A percentile compares a stretch with the other conserved stretches of the same genome.
Conservation (phyloP, 768 basidiomycete genomes). For the Agaricus sinodeliciosus region DNA sequence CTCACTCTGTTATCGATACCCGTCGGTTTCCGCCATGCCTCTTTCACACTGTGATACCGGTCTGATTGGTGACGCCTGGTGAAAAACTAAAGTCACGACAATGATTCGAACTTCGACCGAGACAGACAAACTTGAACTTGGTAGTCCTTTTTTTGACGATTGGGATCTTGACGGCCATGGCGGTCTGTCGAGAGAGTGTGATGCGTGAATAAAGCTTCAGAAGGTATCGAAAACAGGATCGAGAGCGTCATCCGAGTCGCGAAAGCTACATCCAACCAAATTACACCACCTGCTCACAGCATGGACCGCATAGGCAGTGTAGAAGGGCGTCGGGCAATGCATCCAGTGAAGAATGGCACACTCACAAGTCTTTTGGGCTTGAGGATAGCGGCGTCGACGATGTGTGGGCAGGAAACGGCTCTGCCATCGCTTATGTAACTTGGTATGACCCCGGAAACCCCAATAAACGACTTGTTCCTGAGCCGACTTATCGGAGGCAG, state of each 20-base stretch:
- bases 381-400: slow-evolving; percentile 40
- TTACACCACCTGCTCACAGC: slow-evolving; percentile 11
- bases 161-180: slow-evolving; percentile 43
- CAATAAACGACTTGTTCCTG: not conserved
- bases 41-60: slow-evolving; percentile 94
- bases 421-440: slow-evolving; percentile 24
- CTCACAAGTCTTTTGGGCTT: slow-evolving; percentile 51
- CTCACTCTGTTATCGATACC: slow-evolving; percentile 99
- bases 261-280: slow-evolving; percentile 30
- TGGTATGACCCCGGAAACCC: not conserved
- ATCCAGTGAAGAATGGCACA: slow-evolving; percentile 20
- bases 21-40: slow-evolving; percentile 99
- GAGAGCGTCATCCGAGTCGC: slow-evolving; percentile 21
- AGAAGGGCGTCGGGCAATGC: slow-evolving; percentile 8
- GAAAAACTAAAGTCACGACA: slow-evolving; percentile 12
- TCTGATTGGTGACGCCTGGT: slow-evolving; percentile 99
- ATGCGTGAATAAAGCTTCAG: slow-evolving; percentile 10
- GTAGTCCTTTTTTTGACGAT: slow-evolving; percentile 97
- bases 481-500: too few species aligned
- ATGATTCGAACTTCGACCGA: not conserved
- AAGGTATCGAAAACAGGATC: slow-evolving; percentile 10
- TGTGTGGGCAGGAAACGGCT: slow-evolving; percentile 13
- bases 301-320: slow-evolving; percentile 10
- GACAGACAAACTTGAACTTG: slow-evolving; percentile 77
- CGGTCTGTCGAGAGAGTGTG: slow-evolving; percentile 21